Evolutionary conservation across 805 yeast genomes (phyloP).

Genomic region (Wickerhamiella alocasiicola): DNA sequence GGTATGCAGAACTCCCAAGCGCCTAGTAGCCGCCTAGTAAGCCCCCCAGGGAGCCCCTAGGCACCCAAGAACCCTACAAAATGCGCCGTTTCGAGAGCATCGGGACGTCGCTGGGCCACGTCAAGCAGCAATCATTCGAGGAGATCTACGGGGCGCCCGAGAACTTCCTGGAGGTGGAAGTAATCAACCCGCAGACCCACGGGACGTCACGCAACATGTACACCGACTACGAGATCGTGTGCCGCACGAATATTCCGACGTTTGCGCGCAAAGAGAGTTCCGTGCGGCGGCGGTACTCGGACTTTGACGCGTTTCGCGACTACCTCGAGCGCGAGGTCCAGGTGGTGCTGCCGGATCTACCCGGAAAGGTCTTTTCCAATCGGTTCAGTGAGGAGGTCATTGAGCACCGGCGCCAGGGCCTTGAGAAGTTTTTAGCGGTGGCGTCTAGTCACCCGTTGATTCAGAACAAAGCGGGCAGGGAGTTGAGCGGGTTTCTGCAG

Average conservation of each 20-base stretch:
- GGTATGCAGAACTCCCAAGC: background rate
- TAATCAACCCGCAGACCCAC: conserved; percentile 68
- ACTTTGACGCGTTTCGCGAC: conserved; percentile 70
- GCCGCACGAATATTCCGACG: conserved; percentile 85
- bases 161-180: conserved; percentile 84
- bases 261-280: conserved; percentile 50
- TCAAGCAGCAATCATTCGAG: conserved; percentile 26
- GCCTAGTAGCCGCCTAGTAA: background rate
- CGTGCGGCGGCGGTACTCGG: conserved; percentile 80
- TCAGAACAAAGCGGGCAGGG: conserved; percentile 66
- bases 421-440: conserved; percentile 59
- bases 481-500: conserved; percentile 72
- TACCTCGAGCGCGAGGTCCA: conserved; percentile 63
- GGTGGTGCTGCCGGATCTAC: conserved; percentile 75
- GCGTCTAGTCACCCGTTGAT: conserved; percentile 90
- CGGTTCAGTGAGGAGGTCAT: conserved; percentile 71
- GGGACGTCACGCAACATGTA: conserved; percentile 50
- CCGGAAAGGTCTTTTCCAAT: conserved; percentile 74
- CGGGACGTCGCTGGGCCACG: conserved; percentile 5
- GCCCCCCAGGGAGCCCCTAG: background rate
- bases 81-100: conserved; percentile 6
- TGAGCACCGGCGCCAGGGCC: conserved; percentile 69
- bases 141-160: conserved; percentile 92
- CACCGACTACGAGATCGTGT: conserved; percentile 84
- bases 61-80: too few species aligned